phyloP scores from a whole-genome alignment of 176 grass and related monocot genomes.

The Avena sativa region DNA sequence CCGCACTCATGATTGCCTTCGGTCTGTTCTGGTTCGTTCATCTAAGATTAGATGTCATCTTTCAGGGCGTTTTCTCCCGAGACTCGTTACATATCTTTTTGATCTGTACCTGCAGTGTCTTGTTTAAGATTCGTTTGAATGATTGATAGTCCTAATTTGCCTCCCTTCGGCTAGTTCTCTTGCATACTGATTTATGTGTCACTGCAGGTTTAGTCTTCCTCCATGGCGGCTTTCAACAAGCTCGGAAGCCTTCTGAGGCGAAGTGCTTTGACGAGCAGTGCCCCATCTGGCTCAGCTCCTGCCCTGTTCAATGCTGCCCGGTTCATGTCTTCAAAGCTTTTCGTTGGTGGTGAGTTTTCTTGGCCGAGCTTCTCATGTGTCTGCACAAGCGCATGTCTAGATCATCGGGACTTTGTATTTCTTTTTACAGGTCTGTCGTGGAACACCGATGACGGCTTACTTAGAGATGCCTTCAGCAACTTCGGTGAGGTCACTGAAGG shows the following conservation, averaged over 20 bases:
- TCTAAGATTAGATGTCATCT: neutral
- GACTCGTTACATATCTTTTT: neutral
- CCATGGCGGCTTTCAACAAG: conserved; percentile 84
- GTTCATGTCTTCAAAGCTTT: conserved; percentile 81
- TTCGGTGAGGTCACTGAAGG: conserved; percentile 85
- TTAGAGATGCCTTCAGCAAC: conserved; percentile 57
- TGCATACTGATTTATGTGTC: neutral
- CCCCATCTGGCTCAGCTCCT: conserved; percentile 27
- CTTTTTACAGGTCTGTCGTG: conserved; percentile 63
- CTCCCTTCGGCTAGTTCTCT: neutral
- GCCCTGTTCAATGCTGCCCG: conserved; percentile 60
- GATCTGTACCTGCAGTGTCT: neutral
- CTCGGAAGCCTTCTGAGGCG: conserved; percentile 71
- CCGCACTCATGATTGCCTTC: neutral
- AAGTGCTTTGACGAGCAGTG: conserved; percentile 41
- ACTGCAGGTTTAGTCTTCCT: conserved; percentile 32
- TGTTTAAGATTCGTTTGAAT: neutral
- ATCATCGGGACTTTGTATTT: neutral
- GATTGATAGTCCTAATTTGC: neutral
- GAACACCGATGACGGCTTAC: conserved; percentile 47
- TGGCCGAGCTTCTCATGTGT: neutral
- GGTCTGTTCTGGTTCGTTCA: too few relatives aligned
- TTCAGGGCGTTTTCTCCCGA: neutral
- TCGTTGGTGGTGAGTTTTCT: conserved; percentile 69
- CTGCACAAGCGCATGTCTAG: neutral